Evolutionary conservation across 2,329 filamentous ascomycete species (phyloP).

Genomic region (Chrysoporthe puriensis): DNA sequence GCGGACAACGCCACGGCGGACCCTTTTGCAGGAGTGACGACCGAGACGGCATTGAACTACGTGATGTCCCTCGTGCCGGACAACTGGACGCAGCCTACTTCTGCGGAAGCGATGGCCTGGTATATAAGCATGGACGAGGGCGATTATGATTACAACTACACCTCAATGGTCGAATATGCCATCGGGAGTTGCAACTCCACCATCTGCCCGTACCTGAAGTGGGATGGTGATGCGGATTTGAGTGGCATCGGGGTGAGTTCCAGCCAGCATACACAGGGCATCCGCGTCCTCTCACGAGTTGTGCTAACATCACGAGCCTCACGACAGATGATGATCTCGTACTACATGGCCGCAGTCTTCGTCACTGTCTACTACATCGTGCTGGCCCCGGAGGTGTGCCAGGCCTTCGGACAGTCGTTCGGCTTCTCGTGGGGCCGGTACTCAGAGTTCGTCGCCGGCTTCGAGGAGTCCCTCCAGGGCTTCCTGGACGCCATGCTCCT

Average conservation of each 20-base stretch:
- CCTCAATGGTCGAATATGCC: not conserved
- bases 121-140: slow-evolving; percentile 10
- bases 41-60: slow-evolving; percentile 16
- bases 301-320: not conserved
- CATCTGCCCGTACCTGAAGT: slow-evolving; percentile 25
- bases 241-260: slow-evolving; percentile 26
- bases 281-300: no score
- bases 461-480: slow-evolving; percentile 7
- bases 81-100: slow-evolving; percentile 17
- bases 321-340: slow-evolving; percentile 24
- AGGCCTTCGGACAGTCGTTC: slow-evolving; percentile 13
- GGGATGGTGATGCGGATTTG: slow-evolving; percentile 26
- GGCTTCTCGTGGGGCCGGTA: not conserved
- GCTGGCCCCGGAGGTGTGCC: slow-evolving; percentile 16
- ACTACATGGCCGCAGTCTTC: slow-evolving; percentile 26
- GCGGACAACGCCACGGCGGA: not conserved
- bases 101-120: slow-evolving; percentile 17
- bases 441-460: not conserved
- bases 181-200: slow-evolving; percentile 20
- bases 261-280: not conserved
- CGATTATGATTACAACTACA: not conserved
- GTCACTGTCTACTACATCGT: slow-evolving; percentile 27
- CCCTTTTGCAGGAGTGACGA: not conserved
- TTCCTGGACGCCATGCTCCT: slow-evolving; percentile 19
- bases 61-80: slow-evolving; percentile 14